Evolutionary conservation across 1,284 basidiomycete genomes (phyloP), one percentile per base, ranked within the genome.

Genomic region (Heterobasidion irregulare): DNA sequence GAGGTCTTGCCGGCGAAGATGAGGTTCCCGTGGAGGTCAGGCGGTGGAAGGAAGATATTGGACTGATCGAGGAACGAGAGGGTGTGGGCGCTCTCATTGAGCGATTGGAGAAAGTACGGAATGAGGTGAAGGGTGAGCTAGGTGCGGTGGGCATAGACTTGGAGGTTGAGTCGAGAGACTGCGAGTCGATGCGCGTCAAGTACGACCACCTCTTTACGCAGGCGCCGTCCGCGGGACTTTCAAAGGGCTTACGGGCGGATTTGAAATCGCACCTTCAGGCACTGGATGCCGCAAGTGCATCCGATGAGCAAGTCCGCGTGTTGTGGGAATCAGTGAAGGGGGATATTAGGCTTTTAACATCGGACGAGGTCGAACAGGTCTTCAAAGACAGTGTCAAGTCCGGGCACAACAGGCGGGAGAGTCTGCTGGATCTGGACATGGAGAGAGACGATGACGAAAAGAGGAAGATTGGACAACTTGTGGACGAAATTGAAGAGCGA

Each of bases 161-260:
- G 48, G 92, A 94, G 33, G 72, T 75, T 46, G 93, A 95, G 70
- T 86, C 83, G 44, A 74, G 82, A 58, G 91, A 93, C 54, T 94
- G 92, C 67, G 92, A 95, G 70, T 76, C 81, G 50, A 83, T 86
- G 80, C 75, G 92, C 54, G 87, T 95, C 57, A 88, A 90, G 68
- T 94, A 93, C 68, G 89, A 89, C 36, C 89, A 94, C 62, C 69
- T 83, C 44, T 99, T 94, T 86, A 88, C 86, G 8, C 96, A 98
- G 69, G 80, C 82, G n/a, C 96, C 96, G 0, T 87, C 88, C 1
- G 84, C 87, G 0, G 77, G 80, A 0, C 73, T 84, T 58, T 91
- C 88, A 36, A 86, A 89, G 66, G 72, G 78, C 1, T 70, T 91
- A 58, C 79, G 95, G 10, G 82, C 84, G 56, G 94, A 93, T 63